phyloP scores from a whole-genome alignment of 2,329 filamentous ascomycete genomes.

The Diaporthe capsici region DNA sequence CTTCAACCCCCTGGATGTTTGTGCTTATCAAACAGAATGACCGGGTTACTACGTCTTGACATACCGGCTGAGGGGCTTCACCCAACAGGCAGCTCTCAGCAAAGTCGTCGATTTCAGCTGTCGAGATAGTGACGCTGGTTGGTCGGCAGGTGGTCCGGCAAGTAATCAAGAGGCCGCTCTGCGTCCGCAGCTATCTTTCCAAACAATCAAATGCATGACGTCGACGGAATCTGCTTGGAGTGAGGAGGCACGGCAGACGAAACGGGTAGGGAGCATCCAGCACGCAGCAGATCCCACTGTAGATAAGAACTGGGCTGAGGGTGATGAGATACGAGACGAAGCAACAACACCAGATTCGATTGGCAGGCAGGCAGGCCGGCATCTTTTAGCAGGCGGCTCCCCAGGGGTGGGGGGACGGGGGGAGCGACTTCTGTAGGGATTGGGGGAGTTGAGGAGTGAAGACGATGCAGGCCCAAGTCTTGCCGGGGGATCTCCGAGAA shows the following conservation, averaged over 20 bases:
- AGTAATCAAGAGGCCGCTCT: not conserved
- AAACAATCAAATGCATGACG: conserved; percentile 5
- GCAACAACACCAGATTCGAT: not conserved
- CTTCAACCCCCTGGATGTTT: not conserved
- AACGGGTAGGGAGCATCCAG: not conserved
- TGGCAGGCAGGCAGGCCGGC: conserved; percentile 3
- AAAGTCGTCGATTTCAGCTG: not conserved
- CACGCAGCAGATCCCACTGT: not conserved
- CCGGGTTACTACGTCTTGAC: not conserved
- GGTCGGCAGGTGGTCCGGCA: conserved; percentile 13
- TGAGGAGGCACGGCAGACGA: conserved; percentile 22
- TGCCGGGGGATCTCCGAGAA: conserved; percentile 8
- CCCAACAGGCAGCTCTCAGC: not conserved
- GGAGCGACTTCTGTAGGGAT: not conserved
- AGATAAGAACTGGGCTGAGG: conserved; percentile 21
- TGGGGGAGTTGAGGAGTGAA: not conserved
- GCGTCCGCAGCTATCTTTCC: conserved; percentile 1
- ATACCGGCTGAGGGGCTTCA: not conserved
- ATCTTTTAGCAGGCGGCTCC: not conserved
- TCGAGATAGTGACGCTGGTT: not conserved
- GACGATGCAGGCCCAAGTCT: conserved; percentile 2
- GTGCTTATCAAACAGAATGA: conserved; percentile 5
- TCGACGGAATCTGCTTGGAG: not conserved
- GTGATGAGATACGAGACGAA: not conserved
- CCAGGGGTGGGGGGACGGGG: not conserved